These are phyloP conservation scores for Podaxis sp. DNA, from an alignment of 768 basidiomycete species.

Conservation along the genomic window DNA sequence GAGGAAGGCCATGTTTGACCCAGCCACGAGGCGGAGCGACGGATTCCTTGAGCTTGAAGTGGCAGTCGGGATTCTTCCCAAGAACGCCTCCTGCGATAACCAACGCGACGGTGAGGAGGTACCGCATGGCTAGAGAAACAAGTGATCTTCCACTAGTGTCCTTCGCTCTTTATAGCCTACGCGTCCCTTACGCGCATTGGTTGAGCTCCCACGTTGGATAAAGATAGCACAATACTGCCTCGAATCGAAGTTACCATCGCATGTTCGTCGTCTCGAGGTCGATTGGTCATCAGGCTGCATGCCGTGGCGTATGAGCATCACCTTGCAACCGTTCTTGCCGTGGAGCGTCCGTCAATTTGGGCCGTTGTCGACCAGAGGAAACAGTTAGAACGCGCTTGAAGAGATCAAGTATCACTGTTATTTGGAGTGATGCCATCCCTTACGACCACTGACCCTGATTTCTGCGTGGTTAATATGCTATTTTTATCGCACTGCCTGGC, in stretches of 20 bases:
- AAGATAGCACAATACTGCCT: slow-evolving; percentile 1
- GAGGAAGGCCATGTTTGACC: slow-evolving; percentile 44
- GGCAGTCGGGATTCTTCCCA: slow-evolving; percentile 20
- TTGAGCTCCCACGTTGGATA: slow-evolving; percentile 10
- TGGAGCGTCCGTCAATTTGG: too few species aligned
- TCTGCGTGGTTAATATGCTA: neutral
- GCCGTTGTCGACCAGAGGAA: too few species aligned
- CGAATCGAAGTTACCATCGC: neutral
- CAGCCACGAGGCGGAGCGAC: slow-evolving; percentile 46
- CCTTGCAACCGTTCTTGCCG: too few species aligned
- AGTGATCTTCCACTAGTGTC: neutral
- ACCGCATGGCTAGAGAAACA: neutral
- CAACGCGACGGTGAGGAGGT: slow-evolving; percentile 3
- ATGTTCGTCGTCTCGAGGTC: neutral
- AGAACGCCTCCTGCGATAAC: slow-evolving; percentile 19
- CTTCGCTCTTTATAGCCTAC: neutral
- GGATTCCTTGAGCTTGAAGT: slow-evolving; percentile 32
- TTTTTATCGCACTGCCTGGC: neutral
- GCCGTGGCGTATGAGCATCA: neutral
- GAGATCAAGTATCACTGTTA: too few species aligned
- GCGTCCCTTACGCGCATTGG: neutral
- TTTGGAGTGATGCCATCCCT: neutral
- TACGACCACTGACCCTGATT: neutral
- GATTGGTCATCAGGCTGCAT: neutral
- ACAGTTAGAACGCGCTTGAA: too few species aligned